Evolutionary conservation across 305 asterid species (phyloP), one percentile per base, ranked within the genome.

Genomic region (Salvia sclarea): DNA sequence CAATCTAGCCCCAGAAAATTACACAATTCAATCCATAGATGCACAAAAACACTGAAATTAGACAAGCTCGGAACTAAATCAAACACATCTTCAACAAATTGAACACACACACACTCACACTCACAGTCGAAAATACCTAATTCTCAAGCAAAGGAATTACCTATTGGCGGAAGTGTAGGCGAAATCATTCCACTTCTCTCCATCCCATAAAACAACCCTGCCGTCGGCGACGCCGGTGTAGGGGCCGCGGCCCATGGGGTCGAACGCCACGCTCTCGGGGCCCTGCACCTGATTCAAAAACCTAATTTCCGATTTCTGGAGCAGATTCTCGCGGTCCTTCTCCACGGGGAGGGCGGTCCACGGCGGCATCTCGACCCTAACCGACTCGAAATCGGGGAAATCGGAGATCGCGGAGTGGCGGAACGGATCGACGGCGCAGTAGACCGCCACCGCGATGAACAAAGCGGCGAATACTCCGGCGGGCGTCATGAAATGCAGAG

Each of bases 211-310:
- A 49, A 93, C 8, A 68, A 93, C 60, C 79, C 97, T 80, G 25
- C 98, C 98, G 67, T 92, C 97, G 64, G 98, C 97, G 1, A 92
- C 80, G 8, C 98, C 96, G 18, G 97, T 84, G 67, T 93, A 90
- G 5, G 97, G 98, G 37, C 98, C 98, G 9, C 91, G 89, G 50
- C 97, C 98, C 68, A 59, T 79, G n/a, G 90, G 88, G 68, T 90
- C 97, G 69, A 93, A 93, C 0, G 88, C 88, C 61, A 93, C 64
- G 83, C 98, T 93, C 73, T 88, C 95, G 61, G 97, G 96, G 1
- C 97, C 98, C 47, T 90, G 96, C 24, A 90, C 72, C 66, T 88
- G 87, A 73, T 84, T 81, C 78, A 82, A 25, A 70, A 90, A 93
- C 91, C 72, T 88, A 53, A 93, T 81, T 74, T 90, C 94, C 73